Evolutionary conservation across 768 basidiomycete genomes (phyloP), one percentile per base, ranked within the genome.

Genomic region (Lenzites betulinus): DNA sequence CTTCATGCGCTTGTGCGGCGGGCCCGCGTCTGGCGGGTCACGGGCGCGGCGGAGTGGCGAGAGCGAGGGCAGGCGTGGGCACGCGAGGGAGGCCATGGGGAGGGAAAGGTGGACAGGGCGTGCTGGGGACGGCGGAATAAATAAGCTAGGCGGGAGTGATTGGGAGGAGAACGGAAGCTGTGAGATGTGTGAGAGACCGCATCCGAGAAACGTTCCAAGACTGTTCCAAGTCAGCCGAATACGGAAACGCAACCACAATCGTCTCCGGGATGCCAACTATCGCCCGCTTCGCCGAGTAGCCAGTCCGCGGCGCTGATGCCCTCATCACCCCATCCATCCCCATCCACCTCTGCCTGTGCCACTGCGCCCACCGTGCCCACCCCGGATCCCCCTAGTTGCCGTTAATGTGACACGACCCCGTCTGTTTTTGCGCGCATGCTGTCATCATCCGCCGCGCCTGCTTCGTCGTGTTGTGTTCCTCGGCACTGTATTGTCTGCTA

Each of bases 111-210:
- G n/a, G 38, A 16, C 7, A 18, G 47, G 46, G 51, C 51, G 39
- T 39, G 57, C 35, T 33, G 55, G 33, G n/a, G 26, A 41, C 1
- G 42, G 25, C 25, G 25, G 20, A 16, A 20, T 48, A 44, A 35
- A 54, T 51, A 51, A 44, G 54, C 16, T 38, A 51, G 23, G 42
- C 22, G 18, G 56, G 39, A 30, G 18, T n/a, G n/a, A n/a, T n/a
- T n/a, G 26, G 16, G 13, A 30, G 11, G 38, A 7, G 54, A 20
- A 58, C 62, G 57, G 62, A 63, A 63, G 62, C 62, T 58, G 62
- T 63, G 35, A 49, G 55, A 58, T 58, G 51, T 51, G 51, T 58
- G 54, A 63, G 62, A 63, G 62, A n/a, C 58, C 62, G 62, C 57
- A 54, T 41, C 43, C 62, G 62, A 59, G 62, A 59, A 58, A 33